These are phyloP conservation scores for Starmerella potacharoeniae DNA, from an alignment of 805 yeast species.

Conservation along the genomic window DNA sequence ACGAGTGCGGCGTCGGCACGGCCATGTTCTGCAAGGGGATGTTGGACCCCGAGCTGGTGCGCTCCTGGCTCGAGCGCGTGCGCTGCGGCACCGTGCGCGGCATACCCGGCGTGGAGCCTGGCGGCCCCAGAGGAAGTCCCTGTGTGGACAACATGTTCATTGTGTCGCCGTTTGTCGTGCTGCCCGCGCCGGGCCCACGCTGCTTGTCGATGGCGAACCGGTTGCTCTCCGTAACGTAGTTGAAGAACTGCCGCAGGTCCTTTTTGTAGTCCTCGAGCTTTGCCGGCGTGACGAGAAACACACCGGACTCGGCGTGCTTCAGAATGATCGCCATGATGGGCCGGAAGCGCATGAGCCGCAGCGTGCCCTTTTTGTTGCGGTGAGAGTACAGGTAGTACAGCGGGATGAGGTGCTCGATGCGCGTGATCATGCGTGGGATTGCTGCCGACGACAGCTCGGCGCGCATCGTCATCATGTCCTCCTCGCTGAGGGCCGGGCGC, in stretches of 20 bases:
- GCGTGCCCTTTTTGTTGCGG: conserved; percentile 62
- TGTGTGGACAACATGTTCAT: background rate
- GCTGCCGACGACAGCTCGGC: conserved; percentile 36
- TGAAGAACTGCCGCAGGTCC: conserved; percentile 65
- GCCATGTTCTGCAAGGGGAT: background rate
- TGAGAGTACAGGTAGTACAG: conserved; percentile 60
- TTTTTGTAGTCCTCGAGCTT: conserved; percentile 55
- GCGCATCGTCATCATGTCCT: conserved; percentile 50
- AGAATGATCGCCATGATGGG: conserved; percentile 65
- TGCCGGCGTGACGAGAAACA: conserved; percentile 61
- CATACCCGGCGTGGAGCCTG: background rate
- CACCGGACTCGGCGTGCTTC: conserved; percentile 48
- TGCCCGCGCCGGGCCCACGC: background rate
- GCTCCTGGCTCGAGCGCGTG: background rate
- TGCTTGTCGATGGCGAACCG: conserved; percentile 11
- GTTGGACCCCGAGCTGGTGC: background rate
- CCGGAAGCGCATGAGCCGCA: conserved; percentile 64
- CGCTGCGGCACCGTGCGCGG: background rate
- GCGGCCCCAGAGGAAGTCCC: background rate
- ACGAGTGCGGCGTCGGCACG: background rate
- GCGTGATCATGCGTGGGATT: conserved; percentile 41
- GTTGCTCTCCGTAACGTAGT: conserved; percentile 48
- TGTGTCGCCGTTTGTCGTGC: background rate
- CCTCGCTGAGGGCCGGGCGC: conserved; percentile 47
- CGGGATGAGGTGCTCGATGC: conserved; percentile 67